A percentile compares a stretch with the other conserved stretches of the same genome.
Evolutionary conservation across 345 rosid genomes (phyloP).

Genomic region (Sonneratia caseolaris): DNA sequence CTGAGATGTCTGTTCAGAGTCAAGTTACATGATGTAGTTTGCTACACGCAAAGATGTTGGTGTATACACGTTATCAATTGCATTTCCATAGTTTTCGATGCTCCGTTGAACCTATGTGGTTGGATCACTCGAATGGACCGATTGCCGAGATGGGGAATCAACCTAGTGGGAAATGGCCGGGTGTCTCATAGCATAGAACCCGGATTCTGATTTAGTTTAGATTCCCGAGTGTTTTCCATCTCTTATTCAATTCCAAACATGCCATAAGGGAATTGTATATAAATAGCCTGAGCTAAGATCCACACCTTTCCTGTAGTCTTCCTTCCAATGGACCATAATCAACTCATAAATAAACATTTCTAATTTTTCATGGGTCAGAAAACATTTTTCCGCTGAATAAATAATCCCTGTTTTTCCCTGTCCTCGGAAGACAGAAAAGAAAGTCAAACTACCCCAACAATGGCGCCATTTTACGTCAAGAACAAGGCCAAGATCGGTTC

Average conservation of each 20-base stretch:
- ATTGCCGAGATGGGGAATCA: neutral
- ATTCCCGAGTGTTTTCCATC: too few species aligned
- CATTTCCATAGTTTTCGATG: neutral
- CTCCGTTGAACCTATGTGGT: neutral
- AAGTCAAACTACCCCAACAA: neutral
- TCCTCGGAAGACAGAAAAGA: neutral
- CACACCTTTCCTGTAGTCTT: neutral
- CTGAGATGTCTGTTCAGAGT: neutral
- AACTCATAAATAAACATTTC: neutral
- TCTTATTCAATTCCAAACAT: too few species aligned
- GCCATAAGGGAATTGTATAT: too few species aligned
- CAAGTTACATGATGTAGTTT: constrained; percentile 1
- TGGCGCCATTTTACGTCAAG: constrained; percentile 1
- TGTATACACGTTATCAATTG: neutral
- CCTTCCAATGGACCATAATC: neutral
- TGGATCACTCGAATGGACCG: neutral
- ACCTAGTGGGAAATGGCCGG: too few species aligned
- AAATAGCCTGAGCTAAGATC: neutral
- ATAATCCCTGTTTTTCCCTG: neutral
- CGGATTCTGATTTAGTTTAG: too few species aligned
- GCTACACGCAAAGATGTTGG: constrained; percentile 3
- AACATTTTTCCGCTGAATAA: neutral
- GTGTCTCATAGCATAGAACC: too few species aligned
- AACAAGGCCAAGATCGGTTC: neutral
- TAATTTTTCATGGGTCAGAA: neutral